A percentile compares a stretch with the other conserved stretches of the same genome.
Evolutionary conservation across 106 monocot species (phyloP).

Genomic region (Apostasia ramifera): DNA sequence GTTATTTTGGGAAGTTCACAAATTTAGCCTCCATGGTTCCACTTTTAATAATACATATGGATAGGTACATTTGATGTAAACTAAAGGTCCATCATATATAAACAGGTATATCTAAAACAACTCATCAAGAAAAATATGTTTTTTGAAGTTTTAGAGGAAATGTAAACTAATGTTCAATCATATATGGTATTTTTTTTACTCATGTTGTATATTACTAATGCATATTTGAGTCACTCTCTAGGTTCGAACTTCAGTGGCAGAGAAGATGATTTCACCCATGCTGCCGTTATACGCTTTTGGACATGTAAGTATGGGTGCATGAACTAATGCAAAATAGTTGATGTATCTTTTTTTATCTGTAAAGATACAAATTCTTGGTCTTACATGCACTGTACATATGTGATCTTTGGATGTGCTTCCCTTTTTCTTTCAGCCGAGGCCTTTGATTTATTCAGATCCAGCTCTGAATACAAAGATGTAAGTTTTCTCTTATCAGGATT

Average conservation of each 20-base stretch:
- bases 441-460: slow-evolving; percentile 58
- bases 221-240: slow-evolving; percentile 18
- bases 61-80: too few relatives aligned
- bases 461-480: slow-evolving; percentile 67
- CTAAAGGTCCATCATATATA: background rate
- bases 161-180: background rate
- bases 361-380: background rate
- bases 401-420: too few relatives aligned
- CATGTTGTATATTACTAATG: background rate
- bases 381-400: background rate
- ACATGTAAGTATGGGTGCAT: slow-evolving; percentile 46
- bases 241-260: slow-evolving; percentile 54
- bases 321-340: background rate
- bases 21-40: too few relatives aligned
- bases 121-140: background rate
- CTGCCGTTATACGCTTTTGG: slow-evolving; percentile 73
- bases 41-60: too few relatives aligned
- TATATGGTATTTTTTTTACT: background rate
- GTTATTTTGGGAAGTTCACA: too few relatives aligned
- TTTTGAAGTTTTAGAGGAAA: background rate
- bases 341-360: background rate
- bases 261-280: slow-evolving; percentile 63
- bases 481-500: background rate
- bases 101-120: background rate
- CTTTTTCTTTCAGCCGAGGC: slow-evolving; percentile 47